Percentiles rank a stretch among this genome's conserved stretches.
These are phyloP conservation scores for Cynara cardunculus DNA, from an alignment of 129 eudicot genomes.

Conservation along the genomic window DNA sequence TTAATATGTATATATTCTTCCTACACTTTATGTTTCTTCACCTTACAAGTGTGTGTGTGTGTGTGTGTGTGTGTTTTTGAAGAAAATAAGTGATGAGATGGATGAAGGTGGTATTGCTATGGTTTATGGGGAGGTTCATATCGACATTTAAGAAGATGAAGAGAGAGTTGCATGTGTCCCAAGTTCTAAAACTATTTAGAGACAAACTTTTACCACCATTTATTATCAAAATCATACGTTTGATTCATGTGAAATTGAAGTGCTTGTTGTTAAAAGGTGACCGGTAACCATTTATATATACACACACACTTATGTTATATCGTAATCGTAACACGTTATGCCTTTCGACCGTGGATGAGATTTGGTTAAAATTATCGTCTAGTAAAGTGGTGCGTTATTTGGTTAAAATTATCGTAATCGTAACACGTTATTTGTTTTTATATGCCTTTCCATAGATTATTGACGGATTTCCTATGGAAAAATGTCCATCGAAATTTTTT, in stretches of 20 bases:
- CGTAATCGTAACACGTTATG: background rate
- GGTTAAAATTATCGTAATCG: no score
- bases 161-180: background rate
- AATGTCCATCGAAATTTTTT: no score
- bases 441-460: background rate
- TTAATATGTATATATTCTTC: background rate
- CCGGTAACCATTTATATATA: no score
- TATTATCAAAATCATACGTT: background rate
- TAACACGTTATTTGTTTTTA: no score
- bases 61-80: background rate
- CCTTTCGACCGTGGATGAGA: background rate
- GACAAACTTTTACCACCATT: background rate
- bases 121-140: background rate
- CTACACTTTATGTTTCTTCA: conserved; percentile 6
- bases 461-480: no score
- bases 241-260: background rate
- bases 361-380: background rate
- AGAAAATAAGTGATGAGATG: background rate
- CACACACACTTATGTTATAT: background rate
- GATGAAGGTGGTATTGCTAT: background rate
- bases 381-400: background rate
- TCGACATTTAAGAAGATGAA: background rate
- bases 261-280: background rate
- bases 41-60: conserved; percentile 2
- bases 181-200: background rate